Evolutionary conservation across 2,329 filamentous ascomycete genomes (phyloP).

Genomic region (Colletotrichum camelliae): DNA sequence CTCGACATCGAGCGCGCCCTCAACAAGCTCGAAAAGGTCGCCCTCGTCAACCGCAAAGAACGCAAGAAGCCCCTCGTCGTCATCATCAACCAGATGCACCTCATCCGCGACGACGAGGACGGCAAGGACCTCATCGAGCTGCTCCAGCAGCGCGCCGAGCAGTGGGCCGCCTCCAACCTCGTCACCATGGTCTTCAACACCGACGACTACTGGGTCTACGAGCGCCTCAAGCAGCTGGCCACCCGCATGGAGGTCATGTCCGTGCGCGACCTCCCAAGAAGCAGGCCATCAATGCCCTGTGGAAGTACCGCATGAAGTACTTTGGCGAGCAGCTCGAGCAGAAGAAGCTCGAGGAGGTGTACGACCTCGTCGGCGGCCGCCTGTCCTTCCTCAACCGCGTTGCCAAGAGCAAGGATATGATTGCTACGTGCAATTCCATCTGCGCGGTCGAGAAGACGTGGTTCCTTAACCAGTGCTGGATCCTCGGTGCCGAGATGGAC

Average conservation of each 20-base stretch:
- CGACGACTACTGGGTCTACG: conserved; percentile 99
- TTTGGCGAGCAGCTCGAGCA: conserved; percentile 64
- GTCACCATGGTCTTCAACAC: conserved; percentile 94
- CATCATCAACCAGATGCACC: conserved; percentile 92
- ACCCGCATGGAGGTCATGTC: conserved; percentile 95
- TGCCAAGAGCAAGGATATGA: conserved; percentile 84
- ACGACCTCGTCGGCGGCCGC: conserved; percentile 85
- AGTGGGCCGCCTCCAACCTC: conserved; percentile 92
- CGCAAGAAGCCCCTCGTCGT: conserved; percentile 78
- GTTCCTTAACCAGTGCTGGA: conserved; percentile 79
- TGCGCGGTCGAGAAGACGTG: conserved; percentile 74
- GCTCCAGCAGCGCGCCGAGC: conserved; percentile 92
- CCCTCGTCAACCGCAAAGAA: conserved; percentile 69
- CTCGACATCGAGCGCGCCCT: conserved; percentile 95
- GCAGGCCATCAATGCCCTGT: conserved; percentile 78
- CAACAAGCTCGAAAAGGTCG: conserved; percentile 98
- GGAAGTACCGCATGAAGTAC: conserved; percentile 82
- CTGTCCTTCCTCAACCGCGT: conserved; percentile 88
- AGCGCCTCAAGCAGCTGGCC: conserved; percentile 88
- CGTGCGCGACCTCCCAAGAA: conserved; percentile 81
- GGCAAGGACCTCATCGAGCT: conserved; percentile 94
- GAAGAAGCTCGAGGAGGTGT: conserved; percentile 75
- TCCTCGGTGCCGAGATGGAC: conserved; percentile 78
- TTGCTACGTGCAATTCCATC: conserved; percentile 77
- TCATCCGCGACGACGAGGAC: conserved; percentile 89